A percentile compares a stretch with the other conserved stretches of the same genome.
Evolutionary conservation across 306 rosid genomes (phyloP).

Genomic region (Herpetospermum pedunculosum): DNA sequence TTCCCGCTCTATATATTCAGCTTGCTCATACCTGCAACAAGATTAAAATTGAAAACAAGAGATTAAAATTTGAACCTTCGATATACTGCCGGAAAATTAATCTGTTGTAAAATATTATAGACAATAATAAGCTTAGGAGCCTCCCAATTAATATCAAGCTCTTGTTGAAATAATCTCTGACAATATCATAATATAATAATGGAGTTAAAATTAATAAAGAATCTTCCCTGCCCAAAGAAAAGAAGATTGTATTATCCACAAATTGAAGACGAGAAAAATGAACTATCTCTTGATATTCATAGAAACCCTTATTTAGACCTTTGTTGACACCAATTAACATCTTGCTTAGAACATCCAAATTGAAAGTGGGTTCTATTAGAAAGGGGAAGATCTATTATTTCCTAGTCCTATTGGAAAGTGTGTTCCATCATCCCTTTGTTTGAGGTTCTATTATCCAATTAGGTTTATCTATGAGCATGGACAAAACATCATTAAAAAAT

Average conservation of each 20-base stretch:
- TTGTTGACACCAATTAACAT: neutral
- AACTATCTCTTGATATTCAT: neutral
- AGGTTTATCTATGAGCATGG: neutral
- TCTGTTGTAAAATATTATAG: no score
- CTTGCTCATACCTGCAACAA: conserved; percentile 69
- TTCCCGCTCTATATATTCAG: conserved; percentile 85
- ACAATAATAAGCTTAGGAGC: neutral
- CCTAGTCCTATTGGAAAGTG: neutral
- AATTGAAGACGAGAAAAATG: neutral
- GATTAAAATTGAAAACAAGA: neutral
- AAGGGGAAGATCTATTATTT: neutral
- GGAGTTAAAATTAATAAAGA: neutral
- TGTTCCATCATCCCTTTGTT: neutral
- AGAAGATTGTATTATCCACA: neutral
- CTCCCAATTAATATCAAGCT: neutral
- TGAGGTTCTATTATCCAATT: neutral
- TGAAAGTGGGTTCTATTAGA: neutral
- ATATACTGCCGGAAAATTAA: neutral
- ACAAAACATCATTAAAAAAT: neutral
- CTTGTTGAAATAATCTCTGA: neutral
- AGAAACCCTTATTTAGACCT: neutral
- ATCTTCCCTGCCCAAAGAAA: neutral
- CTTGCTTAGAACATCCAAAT: neutral
- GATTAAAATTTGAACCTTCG: neutral
- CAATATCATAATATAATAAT: neutral